A percentile compares a stretch with the other conserved stretches of the same genome.
Conservation (phyloP, 139 green algal species). For the Tetratostichococcus sp. region DNA sequence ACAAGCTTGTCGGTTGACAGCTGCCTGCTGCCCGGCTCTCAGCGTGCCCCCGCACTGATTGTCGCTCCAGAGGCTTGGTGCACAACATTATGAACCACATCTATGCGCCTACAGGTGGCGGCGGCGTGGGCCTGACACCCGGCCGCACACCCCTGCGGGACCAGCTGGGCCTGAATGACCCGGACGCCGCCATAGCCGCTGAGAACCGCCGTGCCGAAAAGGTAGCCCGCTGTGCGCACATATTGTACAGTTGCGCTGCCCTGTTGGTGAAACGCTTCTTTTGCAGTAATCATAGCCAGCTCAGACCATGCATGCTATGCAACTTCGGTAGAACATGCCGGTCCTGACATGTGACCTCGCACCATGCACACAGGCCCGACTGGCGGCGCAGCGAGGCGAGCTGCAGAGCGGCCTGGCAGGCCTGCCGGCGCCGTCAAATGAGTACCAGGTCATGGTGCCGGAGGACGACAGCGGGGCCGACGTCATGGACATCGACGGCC, state of each 20-base stretch:
- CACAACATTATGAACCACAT: no score
- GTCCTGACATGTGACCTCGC: no score
- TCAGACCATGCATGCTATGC: no score
- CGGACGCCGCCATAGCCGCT: constrained; percentile 10
- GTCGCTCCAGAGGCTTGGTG: no score
- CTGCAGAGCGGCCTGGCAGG: constrained; percentile 59
- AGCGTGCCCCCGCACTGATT: no score
- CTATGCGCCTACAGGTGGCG: not conserved
- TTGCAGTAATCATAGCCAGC: no score
- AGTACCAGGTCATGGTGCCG: constrained; percentile 81
- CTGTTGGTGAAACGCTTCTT: no score
- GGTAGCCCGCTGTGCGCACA: no score
- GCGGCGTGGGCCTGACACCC: constrained; percentile 37
- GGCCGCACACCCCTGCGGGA: constrained; percentile 64
- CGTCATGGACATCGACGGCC: constrained; percentile 13
- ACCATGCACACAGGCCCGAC: constrained; percentile 13
- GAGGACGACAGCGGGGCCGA: constrained; percentile 28
- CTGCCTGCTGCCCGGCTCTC: not conserved
- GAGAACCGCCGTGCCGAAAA: not conserved
- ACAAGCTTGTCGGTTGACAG: no score
- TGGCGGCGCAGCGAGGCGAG: constrained; percentile 37
- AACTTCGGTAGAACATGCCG: no score
- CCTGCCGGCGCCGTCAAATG: constrained; percentile 84
- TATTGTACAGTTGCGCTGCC: no score
- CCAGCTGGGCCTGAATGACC: constrained; percentile 82